Conservation (phyloP, 2,329 filamentous ascomycete species). For the Exophiala sp. region DNA sequence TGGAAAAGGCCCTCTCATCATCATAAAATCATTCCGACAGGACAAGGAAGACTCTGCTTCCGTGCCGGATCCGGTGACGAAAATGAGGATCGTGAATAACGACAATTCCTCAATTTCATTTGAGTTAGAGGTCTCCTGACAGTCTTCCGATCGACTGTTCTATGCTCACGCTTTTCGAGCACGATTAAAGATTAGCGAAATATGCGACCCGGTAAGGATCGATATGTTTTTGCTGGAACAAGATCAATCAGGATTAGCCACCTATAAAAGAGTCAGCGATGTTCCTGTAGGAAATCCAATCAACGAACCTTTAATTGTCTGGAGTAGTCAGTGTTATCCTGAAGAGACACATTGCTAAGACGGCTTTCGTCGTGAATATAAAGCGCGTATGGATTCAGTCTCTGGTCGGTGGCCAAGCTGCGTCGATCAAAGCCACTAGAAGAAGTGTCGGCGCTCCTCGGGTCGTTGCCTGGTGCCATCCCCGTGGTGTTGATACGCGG, state of each 20-base stretch:
- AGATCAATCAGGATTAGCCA: constrained; percentile 26
- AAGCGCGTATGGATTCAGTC: constrained; percentile 42
- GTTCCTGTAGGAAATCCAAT: not conserved
- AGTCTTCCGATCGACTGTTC: not conserved
- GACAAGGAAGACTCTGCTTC: not conserved
- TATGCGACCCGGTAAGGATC: not conserved
- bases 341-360: constrained; percentile 44
- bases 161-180: not conserved
- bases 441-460: constrained; percentile 18
- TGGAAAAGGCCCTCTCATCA: constrained; percentile 20
- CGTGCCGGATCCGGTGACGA: not conserved
- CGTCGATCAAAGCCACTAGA: constrained; percentile 22
- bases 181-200: constrained; percentile 10
- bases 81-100: constrained; percentile 1
- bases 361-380: constrained; percentile 42
- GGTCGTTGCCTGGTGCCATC: constrained; percentile 13
- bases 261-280: constrained; percentile 18
- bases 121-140: not conserved
- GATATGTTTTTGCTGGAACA: not conserved
- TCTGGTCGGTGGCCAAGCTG: constrained; percentile 38
- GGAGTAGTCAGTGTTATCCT: constrained; percentile 49
- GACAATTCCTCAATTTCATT: not conserved
- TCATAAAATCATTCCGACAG: constrained; percentile 19
- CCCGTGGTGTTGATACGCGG: constrained; percentile 25
- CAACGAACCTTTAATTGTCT: constrained; percentile 32